phyloP scores from a whole-genome alignment of 2,329 filamentous ascomycete genomes.

The Colletotrichum lentis region DNA sequence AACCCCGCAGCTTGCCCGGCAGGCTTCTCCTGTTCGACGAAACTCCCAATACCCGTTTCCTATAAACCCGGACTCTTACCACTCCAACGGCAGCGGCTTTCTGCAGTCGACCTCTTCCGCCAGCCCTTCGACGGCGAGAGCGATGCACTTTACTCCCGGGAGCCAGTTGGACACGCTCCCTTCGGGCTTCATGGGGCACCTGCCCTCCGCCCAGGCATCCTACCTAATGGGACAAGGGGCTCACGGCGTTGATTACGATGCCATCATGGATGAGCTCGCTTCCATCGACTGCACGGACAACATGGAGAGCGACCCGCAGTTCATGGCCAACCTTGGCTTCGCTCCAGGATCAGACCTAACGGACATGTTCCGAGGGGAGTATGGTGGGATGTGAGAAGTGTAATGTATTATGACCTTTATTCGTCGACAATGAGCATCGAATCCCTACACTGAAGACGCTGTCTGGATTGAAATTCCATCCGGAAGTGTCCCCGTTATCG shows the following conservation, averaged over 20 bases:
- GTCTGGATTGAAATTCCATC: not conserved
- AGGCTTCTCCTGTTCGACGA: conserved; percentile 16
- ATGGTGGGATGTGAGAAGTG: conserved; percentile 42
- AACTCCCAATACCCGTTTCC: conserved; percentile 22
- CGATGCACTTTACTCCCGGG: conserved; percentile 37
- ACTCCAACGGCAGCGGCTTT: conserved; percentile 19
- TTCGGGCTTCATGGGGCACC: conserved; percentile 30
- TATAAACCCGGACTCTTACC: conserved; percentile 27
- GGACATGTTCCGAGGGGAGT: conserved; percentile 56
- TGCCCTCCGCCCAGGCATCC: conserved; percentile 40
- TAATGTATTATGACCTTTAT: conserved; percentile 32
- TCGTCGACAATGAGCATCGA: conserved; percentile 18
- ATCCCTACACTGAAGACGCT: not conserved
- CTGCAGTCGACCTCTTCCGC: conserved; percentile 28
- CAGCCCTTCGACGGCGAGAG: conserved; percentile 37
- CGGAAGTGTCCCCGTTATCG: not conserved
- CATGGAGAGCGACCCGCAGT: conserved; percentile 65
- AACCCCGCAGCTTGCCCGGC: conserved; percentile 14
- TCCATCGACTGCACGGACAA: conserved; percentile 59
- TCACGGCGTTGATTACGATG: conserved; percentile 57
- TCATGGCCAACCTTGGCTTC: conserved; percentile 73
- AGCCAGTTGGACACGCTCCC: conserved; percentile 36
- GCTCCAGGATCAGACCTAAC: conserved; percentile 67
- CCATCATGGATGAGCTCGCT: conserved; percentile 61
- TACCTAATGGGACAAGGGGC: conserved; percentile 39